Conservation (phyloP, 2,329 filamentous ascomycete genomes). For the Colletotrichum cuscutae region DNA sequence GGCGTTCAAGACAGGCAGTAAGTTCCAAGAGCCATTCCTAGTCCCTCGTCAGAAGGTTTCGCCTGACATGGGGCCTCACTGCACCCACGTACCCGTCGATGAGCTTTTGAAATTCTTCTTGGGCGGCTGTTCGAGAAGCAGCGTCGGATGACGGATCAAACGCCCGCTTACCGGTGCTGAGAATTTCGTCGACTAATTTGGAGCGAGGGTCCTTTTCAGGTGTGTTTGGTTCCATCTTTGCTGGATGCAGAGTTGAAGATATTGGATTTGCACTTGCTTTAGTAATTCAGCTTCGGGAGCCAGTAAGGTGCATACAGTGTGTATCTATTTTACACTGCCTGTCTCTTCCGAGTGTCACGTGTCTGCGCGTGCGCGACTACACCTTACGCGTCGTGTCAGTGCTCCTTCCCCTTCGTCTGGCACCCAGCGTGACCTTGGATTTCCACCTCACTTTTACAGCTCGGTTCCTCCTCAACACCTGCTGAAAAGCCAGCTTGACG, state of each 20-base stretch:
- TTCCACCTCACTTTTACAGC: not conserved
- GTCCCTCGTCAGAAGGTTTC: constrained; percentile 36
- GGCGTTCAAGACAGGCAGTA: constrained; percentile 71
- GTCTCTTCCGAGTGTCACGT: constrained; percentile 39
- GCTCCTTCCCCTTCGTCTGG: not conserved
- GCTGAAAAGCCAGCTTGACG: not conserved
- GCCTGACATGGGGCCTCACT: constrained; percentile 16
- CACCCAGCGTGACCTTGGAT: not conserved
- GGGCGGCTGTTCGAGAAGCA: constrained; percentile 46
- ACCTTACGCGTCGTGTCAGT: not conserved
- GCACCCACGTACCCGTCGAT: constrained; percentile 55
- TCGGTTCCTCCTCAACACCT: not conserved
- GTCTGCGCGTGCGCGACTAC: constrained; percentile 32
- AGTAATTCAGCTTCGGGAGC: not conserved
- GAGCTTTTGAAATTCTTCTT: constrained; percentile 55
- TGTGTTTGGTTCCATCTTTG: constrained; percentile 26
- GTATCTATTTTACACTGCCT: not conserved
- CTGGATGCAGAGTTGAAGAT: not conserved
- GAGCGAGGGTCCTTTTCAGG: constrained; percentile 19
- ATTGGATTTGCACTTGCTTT: not conserved
- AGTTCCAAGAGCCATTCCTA: constrained; percentile 55
- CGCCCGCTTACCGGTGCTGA: constrained; percentile 57
- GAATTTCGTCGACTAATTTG: constrained; percentile 44
- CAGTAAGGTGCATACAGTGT: not conserved
- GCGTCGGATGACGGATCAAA: constrained; percentile 56